Conservation (phyloP, 176 grass and related monocot species). For the Hordeum marinum region DNA sequence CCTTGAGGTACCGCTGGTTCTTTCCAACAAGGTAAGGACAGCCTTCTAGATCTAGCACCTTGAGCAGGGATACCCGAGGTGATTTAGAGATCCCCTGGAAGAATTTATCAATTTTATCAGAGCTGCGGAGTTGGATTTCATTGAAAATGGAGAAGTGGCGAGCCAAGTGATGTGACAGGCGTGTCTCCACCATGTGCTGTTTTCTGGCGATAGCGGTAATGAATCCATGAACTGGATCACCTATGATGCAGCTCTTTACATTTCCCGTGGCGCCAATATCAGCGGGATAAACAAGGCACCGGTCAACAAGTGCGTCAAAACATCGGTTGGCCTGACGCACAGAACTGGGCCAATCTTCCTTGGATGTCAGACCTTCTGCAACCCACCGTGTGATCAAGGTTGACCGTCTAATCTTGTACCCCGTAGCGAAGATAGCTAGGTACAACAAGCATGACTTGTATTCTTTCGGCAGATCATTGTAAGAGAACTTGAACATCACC, state of each 20-base stretch:
- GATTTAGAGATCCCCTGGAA: no score
- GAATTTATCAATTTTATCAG: no score
- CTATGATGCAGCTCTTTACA: not conserved
- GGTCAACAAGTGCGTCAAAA: not conserved
- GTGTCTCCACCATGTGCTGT: not conserved
- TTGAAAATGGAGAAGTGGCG: no score
- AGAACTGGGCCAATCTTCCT: not conserved
- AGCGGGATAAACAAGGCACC: not conserved
- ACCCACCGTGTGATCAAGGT: not conserved
- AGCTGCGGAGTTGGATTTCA: no score
- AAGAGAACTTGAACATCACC: not conserved
- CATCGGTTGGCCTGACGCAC: not conserved
- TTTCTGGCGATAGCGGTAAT: not conserved
- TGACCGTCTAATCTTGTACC: not conserved
- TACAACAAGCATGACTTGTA: not conserved
- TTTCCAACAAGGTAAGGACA: no score
- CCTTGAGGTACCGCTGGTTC: no score
- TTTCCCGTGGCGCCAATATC: not conserved
- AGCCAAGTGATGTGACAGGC: no score
- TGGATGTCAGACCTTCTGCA: not conserved
- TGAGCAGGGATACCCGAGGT: not conserved
- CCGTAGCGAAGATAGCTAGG: not conserved
- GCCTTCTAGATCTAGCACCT: constrained; percentile 6
- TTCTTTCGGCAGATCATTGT: not conserved
- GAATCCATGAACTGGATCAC: not conserved